Evolutionary conservation across 208 protist species (phyloP).

Genomic region (Acanthamoeba sp.): DNA sequence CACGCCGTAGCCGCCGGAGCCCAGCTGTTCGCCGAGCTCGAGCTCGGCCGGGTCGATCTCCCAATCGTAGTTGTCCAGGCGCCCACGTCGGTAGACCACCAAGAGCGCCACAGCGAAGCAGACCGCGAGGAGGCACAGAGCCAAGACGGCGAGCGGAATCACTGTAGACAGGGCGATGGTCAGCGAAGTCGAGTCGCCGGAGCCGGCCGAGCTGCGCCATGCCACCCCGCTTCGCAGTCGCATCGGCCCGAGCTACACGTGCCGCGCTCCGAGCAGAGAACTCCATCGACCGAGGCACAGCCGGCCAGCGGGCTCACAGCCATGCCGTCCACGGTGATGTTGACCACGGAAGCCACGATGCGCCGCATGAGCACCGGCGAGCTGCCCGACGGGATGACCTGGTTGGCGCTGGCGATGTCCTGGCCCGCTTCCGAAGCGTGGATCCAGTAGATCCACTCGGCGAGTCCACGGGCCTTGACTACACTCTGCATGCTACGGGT

Average conservation of each 20-base stretch:
- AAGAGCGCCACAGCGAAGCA: not conserved
- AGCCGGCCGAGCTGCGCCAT: not conserved
- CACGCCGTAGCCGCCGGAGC: slow-evolving; percentile 32
- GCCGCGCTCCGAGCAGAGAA: not conserved
- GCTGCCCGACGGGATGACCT: not conserved
- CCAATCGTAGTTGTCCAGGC: slow-evolving; percentile 1
- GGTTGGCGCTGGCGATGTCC: not conserved
- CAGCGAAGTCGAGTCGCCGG: not conserved
- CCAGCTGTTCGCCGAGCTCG: slow-evolving; percentile 5
- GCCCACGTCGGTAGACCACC: not conserved
- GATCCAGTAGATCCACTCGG: slow-evolving; percentile 28
- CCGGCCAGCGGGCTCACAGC: not conserved
- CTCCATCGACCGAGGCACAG: not conserved
- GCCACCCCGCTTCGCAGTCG: not conserved
- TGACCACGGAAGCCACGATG: not conserved
- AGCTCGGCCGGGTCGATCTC: slow-evolving; percentile 66
- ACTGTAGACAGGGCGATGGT: not conserved
- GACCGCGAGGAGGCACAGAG: not conserved
- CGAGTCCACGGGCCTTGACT: not conserved
- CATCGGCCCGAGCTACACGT: not conserved
- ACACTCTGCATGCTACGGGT: not conserved
- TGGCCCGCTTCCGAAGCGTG: not conserved
- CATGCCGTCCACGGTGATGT: not conserved
- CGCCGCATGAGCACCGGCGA: not conserved
- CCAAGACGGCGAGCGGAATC: not conserved